Percentiles rank a stretch among this genome's conserved stretches.
Conservation (phyloP, 164 flowering plant genomes). For the Piper longum region DNA sequence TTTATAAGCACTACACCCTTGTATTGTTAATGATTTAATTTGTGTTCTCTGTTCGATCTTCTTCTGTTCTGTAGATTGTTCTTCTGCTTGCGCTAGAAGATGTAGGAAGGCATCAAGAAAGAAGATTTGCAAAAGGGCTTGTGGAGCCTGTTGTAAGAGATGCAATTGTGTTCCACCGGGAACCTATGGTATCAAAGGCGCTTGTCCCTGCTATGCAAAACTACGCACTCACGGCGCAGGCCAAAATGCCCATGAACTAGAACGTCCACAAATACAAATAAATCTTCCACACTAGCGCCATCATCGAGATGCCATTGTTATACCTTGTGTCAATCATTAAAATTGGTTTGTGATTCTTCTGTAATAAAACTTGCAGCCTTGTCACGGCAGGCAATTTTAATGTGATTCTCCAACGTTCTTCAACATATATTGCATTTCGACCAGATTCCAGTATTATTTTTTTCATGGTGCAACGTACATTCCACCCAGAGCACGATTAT, state of each 20-base stretch:
- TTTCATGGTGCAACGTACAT: no score
- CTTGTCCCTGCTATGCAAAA: conserved; percentile 57
- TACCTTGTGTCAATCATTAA: no score
- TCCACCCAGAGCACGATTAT: no score
- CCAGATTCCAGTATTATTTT: no score
- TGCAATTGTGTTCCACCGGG: conserved; percentile 75
- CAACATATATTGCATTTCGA: no score
- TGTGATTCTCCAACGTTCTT: no score
- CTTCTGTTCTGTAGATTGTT: conserved; percentile 30
- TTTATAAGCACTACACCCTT: no score
- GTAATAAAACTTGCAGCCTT: no score
- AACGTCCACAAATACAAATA: neutral
- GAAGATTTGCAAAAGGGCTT: conserved; percentile 44
- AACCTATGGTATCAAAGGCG: conserved; percentile 41
- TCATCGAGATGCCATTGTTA: neutral
- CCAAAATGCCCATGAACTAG: conserved; percentile 16
- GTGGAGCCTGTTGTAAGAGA: conserved; percentile 41
- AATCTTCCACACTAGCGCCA: neutral
- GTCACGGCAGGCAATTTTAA: no score
- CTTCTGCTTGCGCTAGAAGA: conserved; percentile 29
- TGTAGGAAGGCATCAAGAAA: conserved; percentile 44
- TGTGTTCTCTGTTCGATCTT: neutral
- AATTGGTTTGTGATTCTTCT: no score
- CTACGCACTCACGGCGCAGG: conserved; percentile 18
- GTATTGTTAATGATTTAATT: neutral